Evolutionary conservation across 73 alveolate genomes (phyloP).

Genomic region (Paramecium caudatum): DNA sequence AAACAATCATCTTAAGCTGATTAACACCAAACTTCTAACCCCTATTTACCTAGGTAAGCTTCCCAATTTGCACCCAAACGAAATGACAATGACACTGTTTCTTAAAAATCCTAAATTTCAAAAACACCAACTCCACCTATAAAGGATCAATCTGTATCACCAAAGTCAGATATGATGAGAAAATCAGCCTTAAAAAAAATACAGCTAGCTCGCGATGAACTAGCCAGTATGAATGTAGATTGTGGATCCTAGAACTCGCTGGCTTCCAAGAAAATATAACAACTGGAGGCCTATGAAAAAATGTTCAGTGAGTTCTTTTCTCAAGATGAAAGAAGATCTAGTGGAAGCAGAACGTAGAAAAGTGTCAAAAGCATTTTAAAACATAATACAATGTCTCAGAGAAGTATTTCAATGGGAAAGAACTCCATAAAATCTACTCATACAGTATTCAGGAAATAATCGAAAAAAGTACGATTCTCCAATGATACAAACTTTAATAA

Average conservation of each 20-base stretch:
- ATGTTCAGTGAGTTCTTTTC: not conserved
- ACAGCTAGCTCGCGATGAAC: not conserved
- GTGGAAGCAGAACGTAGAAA: not conserved
- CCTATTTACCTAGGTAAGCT: not conserved
- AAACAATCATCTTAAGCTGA: not conserved
- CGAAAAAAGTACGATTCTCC: constrained; percentile 48
- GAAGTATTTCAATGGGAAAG: not conserved
- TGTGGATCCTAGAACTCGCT: not conserved
- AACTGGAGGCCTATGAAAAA: constrained; percentile 23
- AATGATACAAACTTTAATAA: constrained; percentile 54
- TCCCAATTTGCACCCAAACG: constrained; percentile 57
- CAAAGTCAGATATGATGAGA: not conserved
- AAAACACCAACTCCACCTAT: not conserved
- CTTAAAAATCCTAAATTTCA: constrained; percentile 1
- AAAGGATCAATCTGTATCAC: not conserved
- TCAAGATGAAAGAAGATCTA: constrained; percentile 7
- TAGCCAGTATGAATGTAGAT: constrained; percentile 21
- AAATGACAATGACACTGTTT: not conserved
- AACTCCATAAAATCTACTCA: not conserved
- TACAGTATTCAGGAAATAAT: not conserved
- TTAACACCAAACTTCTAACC: not conserved
- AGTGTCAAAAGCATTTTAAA: constrained; percentile 28
- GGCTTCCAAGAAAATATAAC: not conserved
- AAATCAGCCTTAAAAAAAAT: not conserved
- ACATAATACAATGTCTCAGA: not conserved